Percentiles rank a stretch among this genome's conserved stretches.
These are phyloP conservation scores for Aureobasidium sp. DNA, from an alignment of 2,329 filamentous ascomycete species.

Conservation along the genomic window DNA sequence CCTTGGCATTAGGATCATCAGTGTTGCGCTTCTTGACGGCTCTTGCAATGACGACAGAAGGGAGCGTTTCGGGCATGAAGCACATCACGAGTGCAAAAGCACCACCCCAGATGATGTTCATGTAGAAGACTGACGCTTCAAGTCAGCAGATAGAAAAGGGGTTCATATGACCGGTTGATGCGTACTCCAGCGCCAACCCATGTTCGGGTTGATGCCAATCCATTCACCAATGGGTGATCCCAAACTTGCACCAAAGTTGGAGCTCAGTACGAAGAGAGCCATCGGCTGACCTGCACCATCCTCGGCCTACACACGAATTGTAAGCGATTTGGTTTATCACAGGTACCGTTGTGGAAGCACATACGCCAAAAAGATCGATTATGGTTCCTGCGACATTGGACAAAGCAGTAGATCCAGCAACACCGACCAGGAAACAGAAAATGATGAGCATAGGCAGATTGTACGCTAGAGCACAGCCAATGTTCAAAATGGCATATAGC, in stretches of 20 bases:
- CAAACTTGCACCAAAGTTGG: conserved; percentile 27
- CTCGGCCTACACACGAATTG: not conserved
- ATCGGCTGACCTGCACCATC: conserved; percentile 24
- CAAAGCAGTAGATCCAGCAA: conserved; percentile 17
- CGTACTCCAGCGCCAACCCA: conserved; percentile 44
- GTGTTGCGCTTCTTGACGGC: conserved; percentile 51
- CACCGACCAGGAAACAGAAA: conserved; percentile 16
- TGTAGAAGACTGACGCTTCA: conserved; percentile 40
- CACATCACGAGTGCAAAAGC: conserved; percentile 13
- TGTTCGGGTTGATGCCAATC: conserved; percentile 24
- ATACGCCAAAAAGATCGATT: conserved; percentile 14
- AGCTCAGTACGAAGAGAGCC: conserved; percentile 29
- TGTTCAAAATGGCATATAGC: conserved; percentile 8
- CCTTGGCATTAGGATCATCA: conserved; percentile 43
- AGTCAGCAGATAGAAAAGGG: conserved; percentile 33
- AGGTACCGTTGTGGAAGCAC: not conserved
- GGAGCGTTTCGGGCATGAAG: conserved; percentile 14
- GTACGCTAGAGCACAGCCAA: conserved; percentile 13
- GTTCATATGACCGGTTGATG: not conserved
- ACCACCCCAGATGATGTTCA: conserved; percentile 13
- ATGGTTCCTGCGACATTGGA: conserved; percentile 18
- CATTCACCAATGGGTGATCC: conserved; percentile 29
- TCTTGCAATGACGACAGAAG: conserved; percentile 46
- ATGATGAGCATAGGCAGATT: conserved; percentile 18
- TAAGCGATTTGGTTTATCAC: not conserved